Evolutionary conservation across 2,329 filamentous ascomycete genomes (phyloP).

Genomic region (Aureobasidium vineae): DNA sequence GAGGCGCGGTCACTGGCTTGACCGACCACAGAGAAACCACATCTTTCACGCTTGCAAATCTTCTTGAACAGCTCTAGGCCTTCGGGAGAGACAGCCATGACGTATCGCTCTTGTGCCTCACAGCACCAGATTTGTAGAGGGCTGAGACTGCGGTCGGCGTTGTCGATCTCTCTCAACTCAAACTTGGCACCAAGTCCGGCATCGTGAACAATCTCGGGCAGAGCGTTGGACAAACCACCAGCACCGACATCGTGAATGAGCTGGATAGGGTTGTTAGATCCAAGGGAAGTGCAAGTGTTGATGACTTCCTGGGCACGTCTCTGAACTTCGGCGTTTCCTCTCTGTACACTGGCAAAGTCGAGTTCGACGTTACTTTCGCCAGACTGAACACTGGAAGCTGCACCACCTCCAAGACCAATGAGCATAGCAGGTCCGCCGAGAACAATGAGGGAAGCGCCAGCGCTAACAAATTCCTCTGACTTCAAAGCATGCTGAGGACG

Average conservation of each 20-base stretch:
- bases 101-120: constrained; percentile 94
- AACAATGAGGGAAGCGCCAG: constrained; percentile 88
- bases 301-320: constrained; percentile 97
- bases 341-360: constrained; percentile 95
- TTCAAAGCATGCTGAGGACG: constrained; percentile 89
- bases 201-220: constrained; percentile 89
- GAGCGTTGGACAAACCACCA: constrained; percentile 78
- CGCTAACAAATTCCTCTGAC: constrained; percentile 70
- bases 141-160: constrained; percentile 85
- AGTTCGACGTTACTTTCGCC: constrained; percentile 87
- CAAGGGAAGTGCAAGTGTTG: constrained; percentile 84
- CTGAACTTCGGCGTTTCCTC: constrained; percentile 96
- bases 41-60: constrained; percentile 77
- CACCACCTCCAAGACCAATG: constrained; percentile 92
- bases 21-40: constrained; percentile 89
- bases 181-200: constrained; percentile 88
- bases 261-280: constrained; percentile 81
- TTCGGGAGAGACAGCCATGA: constrained; percentile 80
- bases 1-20: constrained; percentile 62
- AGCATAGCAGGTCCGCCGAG: constrained; percentile 96
- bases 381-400: constrained; percentile 86
- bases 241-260: constrained; percentile 98
- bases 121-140: constrained; percentile 98
- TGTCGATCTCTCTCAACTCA: constrained; percentile 91
- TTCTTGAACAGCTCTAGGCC: constrained; percentile 69